Evolutionary conservation across 192 early-diverging fungal genomes (phyloP).

Genomic region (Geosiphon pyriformis): DNA sequence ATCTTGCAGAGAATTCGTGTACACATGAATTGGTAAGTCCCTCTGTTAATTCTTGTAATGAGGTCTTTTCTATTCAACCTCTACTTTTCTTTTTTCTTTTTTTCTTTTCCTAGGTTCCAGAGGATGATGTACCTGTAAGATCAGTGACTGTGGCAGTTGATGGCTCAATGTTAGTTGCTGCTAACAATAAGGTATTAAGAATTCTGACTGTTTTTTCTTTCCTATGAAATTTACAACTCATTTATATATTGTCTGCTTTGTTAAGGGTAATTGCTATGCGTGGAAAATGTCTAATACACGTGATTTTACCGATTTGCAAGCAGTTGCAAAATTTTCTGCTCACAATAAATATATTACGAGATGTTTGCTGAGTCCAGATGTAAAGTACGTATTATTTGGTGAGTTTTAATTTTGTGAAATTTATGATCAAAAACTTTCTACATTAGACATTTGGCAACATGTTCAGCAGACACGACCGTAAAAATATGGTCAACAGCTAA

Average conservation of each 20-base stretch:
- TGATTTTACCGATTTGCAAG: constrained; percentile 57
- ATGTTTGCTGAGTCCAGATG: constrained; percentile 78
- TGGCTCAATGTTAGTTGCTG: constrained; percentile 73
- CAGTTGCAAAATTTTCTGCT: constrained; percentile 63
- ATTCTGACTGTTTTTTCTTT: no score
- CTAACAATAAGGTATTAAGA: constrained; percentile 76
- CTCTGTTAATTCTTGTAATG: not conserved
- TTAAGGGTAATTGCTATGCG: constrained; percentile 53
- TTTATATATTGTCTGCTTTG: not conserved
- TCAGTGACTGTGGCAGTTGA: constrained; percentile 80
- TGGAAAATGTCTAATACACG: constrained; percentile 64
- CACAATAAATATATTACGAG: constrained; percentile 81
- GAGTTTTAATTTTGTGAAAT: not conserved
- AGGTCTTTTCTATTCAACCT: not conserved
- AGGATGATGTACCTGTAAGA: constrained; percentile 74
- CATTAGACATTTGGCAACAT: constrained; percentile 68
- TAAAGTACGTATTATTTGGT: constrained; percentile 48
- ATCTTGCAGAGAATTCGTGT: constrained; percentile 57
- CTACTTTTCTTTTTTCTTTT: constrained; percentile 1
- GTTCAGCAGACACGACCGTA: constrained; percentile 82
- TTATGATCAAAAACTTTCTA: not conserved
- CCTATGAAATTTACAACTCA: not conserved
- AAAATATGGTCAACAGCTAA: constrained; percentile 74
- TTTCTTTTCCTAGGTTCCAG: constrained; percentile 42
- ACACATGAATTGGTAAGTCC: constrained; percentile 53